Evolutionary conservation across 179 eudicot genomes (phyloP), one percentile per base, ranked within the genome.

Genomic region (Silene noctiflora): DNA sequence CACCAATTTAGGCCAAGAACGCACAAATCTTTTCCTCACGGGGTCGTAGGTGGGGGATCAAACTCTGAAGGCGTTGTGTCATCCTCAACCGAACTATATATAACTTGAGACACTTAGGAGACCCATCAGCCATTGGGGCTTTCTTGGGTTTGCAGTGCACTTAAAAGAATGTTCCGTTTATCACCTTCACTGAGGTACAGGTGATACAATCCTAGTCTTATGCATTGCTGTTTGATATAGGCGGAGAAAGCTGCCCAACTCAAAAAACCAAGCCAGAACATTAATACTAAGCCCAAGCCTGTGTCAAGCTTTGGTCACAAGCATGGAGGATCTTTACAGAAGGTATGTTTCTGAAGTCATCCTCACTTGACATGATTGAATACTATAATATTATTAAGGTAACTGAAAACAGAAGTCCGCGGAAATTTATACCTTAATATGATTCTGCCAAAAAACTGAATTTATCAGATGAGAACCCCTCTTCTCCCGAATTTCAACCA

Each of bases 281-380:
- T 75, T 42, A 80, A 44, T 82, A 82, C 80, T 56, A 86, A 82
- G 78, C 75, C 84, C 76, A 85, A 83, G 24, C 81, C 83, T 16
- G 35, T 83, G 59, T 85, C 88, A 46, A 79, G 83, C 80, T 81
- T 75, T 68, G 80, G 78, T 65, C 80, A 72, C 20, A 84, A 83
- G 67, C 76, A 51, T 33, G 58, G 69, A 80, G 76, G 79, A 60
- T 58, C 74, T 19, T 55, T 44, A 46, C 74, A 39, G 35, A 80
- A 76, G 81, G 68, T 75, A 73, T 51, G 73, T 29, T 72, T 64
- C 31, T 71, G 7, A 55, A 51, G n/a, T 20, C 33, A 48, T 63
- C 22, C 63, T 35, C 53, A 22, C 51, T 68, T n/a, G 5, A 35
- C 42, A 22, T 64, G 21, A 25, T 48, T 24, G 5, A 59, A 35